Evolutionary conservation across 768 basidiomycete species (phyloP).

Genomic region (Lactarius hatsudake): DNA sequence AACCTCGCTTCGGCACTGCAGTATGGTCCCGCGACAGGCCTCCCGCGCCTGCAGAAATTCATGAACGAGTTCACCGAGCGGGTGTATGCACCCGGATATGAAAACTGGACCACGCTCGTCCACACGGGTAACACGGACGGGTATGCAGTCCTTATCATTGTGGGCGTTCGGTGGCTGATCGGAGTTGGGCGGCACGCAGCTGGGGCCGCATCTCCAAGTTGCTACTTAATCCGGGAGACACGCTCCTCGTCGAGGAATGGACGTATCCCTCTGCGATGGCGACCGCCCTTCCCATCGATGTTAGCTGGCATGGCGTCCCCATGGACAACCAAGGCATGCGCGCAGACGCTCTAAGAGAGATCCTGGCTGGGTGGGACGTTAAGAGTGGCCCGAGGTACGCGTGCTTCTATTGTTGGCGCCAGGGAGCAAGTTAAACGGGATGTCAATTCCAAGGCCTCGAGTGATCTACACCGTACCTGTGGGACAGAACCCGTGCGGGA

Average conservation of each 20-base stretch:
- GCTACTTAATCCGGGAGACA: conserved; percentile 65
- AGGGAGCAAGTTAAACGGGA: background rate
- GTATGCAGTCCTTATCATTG: conserved; percentile 17
- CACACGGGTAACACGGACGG: conserved; percentile 74
- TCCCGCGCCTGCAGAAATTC: conserved; percentile 55
- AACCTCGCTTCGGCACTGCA: conserved; percentile 68
- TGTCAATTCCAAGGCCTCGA: conserved; percentile 47
- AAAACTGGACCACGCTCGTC: conserved; percentile 54
- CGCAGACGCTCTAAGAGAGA: conserved; percentile 53
- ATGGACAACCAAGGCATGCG: conserved; percentile 75
- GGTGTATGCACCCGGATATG: conserved; percentile 58
- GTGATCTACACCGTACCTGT: conserved; percentile 74
- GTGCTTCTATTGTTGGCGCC: background rate
- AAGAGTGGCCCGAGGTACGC: background rate
- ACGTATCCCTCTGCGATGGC: conserved; percentile 63
- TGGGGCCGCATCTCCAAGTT: conserved; percentile 58
- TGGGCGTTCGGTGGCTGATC: background rate
- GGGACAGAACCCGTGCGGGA: conserved; percentile 84
- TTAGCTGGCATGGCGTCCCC: conserved; percentile 52
- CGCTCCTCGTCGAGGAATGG: conserved; percentile 63
- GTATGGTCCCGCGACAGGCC: conserved; percentile 55
- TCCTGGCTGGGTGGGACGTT: conserved; percentile 68
- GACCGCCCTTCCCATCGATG: conserved; percentile 37
- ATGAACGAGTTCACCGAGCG: conserved; percentile 53
- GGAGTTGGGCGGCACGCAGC: conserved; percentile 27